Evolutionary conservation across 1,284 basidiomycete genomes (phyloP), one percentile per base, ranked within the genome.

Genomic region (Bjerkandera adusta): DNA sequence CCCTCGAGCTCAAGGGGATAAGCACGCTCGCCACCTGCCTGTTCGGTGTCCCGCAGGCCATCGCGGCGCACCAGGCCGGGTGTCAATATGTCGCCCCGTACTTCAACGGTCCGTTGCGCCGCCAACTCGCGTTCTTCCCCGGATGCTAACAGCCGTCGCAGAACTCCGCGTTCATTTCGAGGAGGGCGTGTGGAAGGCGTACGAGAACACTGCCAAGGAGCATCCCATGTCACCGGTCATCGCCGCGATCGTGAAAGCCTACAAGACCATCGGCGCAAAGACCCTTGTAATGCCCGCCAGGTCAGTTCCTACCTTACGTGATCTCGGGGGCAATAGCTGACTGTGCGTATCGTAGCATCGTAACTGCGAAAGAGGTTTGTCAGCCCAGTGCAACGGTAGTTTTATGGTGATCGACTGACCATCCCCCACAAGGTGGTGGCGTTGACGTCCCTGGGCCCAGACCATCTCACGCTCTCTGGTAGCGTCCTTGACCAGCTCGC

Each of bases 201-300:
- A 73, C 49, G 55, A 57, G 0, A 60, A 72, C 44, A 62, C 72
- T 3, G 68, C 63, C 12, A 54, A 53, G 6, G 68, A 75, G 45
- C 73, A 77, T 49, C 73, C 74, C 5, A 70, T 70, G 65, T 61
- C 62, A 4, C 47, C 59, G 0, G 62, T 72, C 33, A 72, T 76
- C 44, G 55, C 55, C 29, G 56, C 62, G 12, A 69, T 76, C 45
- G 64, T 73, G 12, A 49, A 63, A 33, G 53, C 65, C 2, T 73
- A 68, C 60, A 67, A 66, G 48, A 48, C 55, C 15, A 57, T 70
- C 26, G 63, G 60, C 5, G 66, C 71, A 12, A 67, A 67, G 50
- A 77, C 74, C 3, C 59, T 71, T 15, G 70, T 76, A 18, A 74
- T 76, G 71, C 73, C 75, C 22, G 75, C 75, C n/a, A 76, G 74